Evolutionary conservation across 768 basidiomycete species (phyloP), one percentile per base, ranked within the genome.

Genomic region (Suillus tomentosus): DNA sequence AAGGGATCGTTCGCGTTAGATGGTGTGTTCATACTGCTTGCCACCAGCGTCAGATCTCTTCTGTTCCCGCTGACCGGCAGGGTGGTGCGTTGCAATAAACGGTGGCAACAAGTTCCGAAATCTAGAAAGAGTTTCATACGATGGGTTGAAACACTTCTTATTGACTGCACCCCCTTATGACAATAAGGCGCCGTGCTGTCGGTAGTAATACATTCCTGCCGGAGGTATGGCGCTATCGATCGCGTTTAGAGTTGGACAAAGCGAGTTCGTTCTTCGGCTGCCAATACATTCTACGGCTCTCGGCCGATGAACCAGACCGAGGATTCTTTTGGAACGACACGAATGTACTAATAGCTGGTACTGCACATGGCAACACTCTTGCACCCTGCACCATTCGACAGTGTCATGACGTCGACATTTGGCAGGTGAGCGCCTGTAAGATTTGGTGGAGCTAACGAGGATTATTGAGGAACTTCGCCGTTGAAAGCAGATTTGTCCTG

Each of bases 21-120:
- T 42, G 39, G 24, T 11, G 40, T 6, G 57, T 27, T 58, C 57
- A 58, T 58, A 40, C 15, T 40, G 56, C 24, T 40, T 40, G 55
- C 22, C 24, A 40, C 9, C 6, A 17, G 40, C 19, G 40, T 42
- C 27, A 10, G 39, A 42, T 58, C 17, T 58, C 57, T 2, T 27
- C 24, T 27, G 39, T 40, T 10, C 57, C 15, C 5, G 40, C 17
- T 31, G 40, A 27, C 57, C 11, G 10, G 27, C 39, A 58, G 24
- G 31, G 31, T 31, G 17, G 10, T 10, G 10, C 5, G 22, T 24
- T 39, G 22, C 37, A 57, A 22, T 8, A 17, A 57, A 57, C 24
- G 15, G 37, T 39, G 22, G 56, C 22, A 39, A 24, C 22, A 57
- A 24, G 2, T 2, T 19, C 39, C 56, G 57, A 58, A 42, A 17